Percentiles rank a stretch among this genome's conserved stretches.
Evolutionary conservation across 768 basidiomycete species (phyloP).

Genomic region (Kwoniella dejecticola): DNA sequence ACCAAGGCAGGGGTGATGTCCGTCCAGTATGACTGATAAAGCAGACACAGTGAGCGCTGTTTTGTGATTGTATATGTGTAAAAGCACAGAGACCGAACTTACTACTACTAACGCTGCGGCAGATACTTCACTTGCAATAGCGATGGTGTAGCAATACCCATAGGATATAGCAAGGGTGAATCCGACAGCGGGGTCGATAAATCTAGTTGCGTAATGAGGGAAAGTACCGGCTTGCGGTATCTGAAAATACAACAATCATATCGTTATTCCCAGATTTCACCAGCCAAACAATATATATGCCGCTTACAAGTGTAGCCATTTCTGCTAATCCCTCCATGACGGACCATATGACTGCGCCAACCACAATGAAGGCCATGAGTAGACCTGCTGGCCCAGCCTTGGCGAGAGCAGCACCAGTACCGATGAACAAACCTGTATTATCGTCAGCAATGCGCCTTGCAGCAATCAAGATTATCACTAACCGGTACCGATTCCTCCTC

Average conservation of each 20-base stretch:
- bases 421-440: conserved; percentile 61
- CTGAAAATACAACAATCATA: no score
- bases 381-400: conserved; percentile 64
- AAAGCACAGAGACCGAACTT: no score
- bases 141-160: conserved; percentile 58
- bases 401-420: conserved; percentile 60
- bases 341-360: conserved; percentile 55
- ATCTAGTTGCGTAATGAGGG: conserved; percentile 42
- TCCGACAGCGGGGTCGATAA: conserved; percentile 56
- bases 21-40: conserved; percentile 66
- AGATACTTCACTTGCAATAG: conserved; percentile 72
- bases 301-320: conserved; percentile 35
- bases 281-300: no score
- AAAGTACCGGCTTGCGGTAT: conserved; percentile 37
- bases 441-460: background rate
- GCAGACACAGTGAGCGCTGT: background rate
- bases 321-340: conserved; percentile 25
- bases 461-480: background rate
- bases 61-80: no score
- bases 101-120: conserved; percentile 68
- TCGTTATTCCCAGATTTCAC: no score
- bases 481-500: conserved; percentile 56
- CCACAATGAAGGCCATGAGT: conserved; percentile 60
- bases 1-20: conserved; percentile 34
- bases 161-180: conserved; percentile 54